A percentile compares a stretch with the other conserved stretches of the same genome.
Evolutionary conservation across 1,284 basidiomycete genomes (phyloP).

Genomic region (Mycena citricolor): DNA sequence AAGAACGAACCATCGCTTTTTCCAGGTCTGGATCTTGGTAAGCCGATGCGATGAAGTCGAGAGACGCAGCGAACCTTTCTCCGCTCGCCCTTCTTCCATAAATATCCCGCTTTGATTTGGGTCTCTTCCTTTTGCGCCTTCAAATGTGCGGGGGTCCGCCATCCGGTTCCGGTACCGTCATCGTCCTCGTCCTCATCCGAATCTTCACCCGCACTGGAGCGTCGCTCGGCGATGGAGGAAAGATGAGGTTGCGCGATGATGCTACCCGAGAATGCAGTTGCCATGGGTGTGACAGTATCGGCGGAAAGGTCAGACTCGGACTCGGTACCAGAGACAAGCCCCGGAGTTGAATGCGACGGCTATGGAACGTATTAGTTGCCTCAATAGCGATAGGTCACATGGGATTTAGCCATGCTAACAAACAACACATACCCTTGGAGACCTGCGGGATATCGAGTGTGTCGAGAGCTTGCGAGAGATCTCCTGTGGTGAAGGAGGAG

Average conservation of each 20-base stretch:
- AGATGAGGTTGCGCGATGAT: slow-evolving; percentile 51
- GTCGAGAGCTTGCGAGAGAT: slow-evolving; percentile 85
- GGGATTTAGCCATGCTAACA: slow-evolving; percentile 18
- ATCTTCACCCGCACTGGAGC: slow-evolving; percentile 67
- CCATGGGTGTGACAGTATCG: slow-evolving; percentile 43
- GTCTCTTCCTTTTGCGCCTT: slow-evolving; percentile 62
- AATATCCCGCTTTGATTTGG: slow-evolving; percentile 87
- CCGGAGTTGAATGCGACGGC: too few relatives aligned
- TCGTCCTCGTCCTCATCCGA: slow-evolving; percentile 77
- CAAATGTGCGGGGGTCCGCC: slow-evolving; percentile 45
- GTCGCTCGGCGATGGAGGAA: slow-evolving; percentile 72
- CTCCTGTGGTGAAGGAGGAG: slow-evolving; percentile 83
- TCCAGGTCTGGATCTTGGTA: slow-evolving; percentile 76
- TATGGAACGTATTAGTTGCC: slow-evolving; percentile 37
- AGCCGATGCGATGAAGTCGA: slow-evolving; percentile 19
- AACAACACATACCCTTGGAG: slow-evolving; percentile 39
- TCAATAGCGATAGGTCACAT: slow-evolving; percentile 8
- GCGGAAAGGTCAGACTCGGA: slow-evolving; percentile 78
- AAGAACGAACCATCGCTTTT: slow-evolving; percentile 98
- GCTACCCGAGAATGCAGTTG: slow-evolving; percentile 25
- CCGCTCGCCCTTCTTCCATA: slow-evolving; percentile 95
- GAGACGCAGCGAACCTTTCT: slow-evolving; percentile 72
- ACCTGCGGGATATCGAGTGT: slow-evolving; percentile 52
- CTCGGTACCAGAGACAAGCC: slow-evolving; percentile 78
- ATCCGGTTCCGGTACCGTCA: slow-evolving; percentile 61